phyloP scores from a whole-genome alignment of 768 basidiomycete species.

The Daedaleopsis sinensis region DNA sequence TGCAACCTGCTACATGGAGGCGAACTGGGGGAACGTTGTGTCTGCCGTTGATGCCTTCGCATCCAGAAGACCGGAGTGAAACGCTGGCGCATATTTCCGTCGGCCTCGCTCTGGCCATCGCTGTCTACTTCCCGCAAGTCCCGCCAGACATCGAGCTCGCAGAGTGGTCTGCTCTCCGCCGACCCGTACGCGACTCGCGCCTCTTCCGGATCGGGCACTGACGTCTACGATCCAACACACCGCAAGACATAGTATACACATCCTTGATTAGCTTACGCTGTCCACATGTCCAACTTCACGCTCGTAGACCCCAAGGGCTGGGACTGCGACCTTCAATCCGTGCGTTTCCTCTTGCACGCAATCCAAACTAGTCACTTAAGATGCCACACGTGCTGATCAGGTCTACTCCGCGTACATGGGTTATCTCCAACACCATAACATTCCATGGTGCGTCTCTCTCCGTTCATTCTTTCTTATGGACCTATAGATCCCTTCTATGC shows the following conservation, averaged over 20 bases:
- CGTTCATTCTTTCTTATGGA: neutral
- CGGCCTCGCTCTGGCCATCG: no score
- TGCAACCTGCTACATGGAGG: neutral
- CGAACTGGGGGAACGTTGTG: neutral
- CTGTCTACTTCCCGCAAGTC: no score
- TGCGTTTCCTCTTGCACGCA: constrained; percentile 38
- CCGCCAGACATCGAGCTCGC: no score
- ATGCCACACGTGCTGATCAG: constrained; percentile 26
- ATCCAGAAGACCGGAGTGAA: neutral
- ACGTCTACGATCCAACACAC: neutral
- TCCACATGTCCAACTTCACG: constrained; percentile 65
- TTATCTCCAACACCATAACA: constrained; percentile 69
- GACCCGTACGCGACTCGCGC: no score
- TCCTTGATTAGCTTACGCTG: constrained; percentile 15
- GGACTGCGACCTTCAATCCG: constrained; percentile 81
- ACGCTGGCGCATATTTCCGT: neutral
- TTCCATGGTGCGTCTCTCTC: constrained; percentile 57
- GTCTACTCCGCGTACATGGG: constrained; percentile 80
- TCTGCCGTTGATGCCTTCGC: constrained; percentile 6
- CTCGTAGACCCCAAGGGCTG: constrained; percentile 77
- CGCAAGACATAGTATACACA: neutral
- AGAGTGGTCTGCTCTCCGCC: no score
- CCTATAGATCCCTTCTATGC: constrained; percentile 5
- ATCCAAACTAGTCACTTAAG: neutral
- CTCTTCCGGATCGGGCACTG: no score